Percentiles rank a stretch among this genome's conserved stretches.
Evolutionary conservation across 805 yeast genomes (phyloP).

Genomic region (Jamesozyma hellenica): DNA sequence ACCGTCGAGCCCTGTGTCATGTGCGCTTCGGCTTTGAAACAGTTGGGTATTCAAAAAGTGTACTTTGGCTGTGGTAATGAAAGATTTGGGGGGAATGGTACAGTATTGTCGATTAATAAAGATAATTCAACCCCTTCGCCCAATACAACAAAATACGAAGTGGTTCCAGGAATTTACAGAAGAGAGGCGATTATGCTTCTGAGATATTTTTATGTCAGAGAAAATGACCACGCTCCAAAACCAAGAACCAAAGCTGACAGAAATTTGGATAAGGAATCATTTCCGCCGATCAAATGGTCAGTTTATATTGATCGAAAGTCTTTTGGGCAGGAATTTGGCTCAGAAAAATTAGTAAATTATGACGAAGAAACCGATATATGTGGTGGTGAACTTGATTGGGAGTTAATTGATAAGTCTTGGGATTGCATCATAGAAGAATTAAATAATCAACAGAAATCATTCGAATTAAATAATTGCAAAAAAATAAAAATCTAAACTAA

Average conservation of each 20-base stretch:
- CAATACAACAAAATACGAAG: slow-evolving; percentile 11
- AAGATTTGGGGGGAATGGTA: slow-evolving; percentile 93
- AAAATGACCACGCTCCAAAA: slow-evolving; percentile 76
- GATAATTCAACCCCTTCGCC: slow-evolving; percentile 28
- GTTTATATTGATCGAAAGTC: slow-evolving; percentile 42
- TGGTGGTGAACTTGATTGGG: slow-evolving; percentile 18
- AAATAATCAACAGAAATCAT: slow-evolving; percentile 1
- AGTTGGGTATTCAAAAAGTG: slow-evolving; percentile 61
- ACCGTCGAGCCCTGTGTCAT: slow-evolving; percentile 97
- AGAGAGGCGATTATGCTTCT: slow-evolving; percentile 76
- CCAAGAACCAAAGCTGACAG: slow-evolving; percentile 68
- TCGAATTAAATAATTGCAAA: neutral
- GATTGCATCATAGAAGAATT: slow-evolving; percentile 10
- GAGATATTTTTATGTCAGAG: slow-evolving; percentile 74
- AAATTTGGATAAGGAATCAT: slow-evolving; percentile 44
- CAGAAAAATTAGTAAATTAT: slow-evolving; percentile 8
- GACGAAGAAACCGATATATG: slow-evolving; percentile 13
- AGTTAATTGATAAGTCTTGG: slow-evolving; percentile 15
- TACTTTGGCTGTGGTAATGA: slow-evolving; percentile 92
- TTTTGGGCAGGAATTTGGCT: slow-evolving; percentile 32
- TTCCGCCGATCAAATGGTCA: slow-evolving; percentile 50
- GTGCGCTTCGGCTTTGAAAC: slow-evolving; percentile 91
- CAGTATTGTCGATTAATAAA: slow-evolving; percentile 53
- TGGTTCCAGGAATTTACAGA: slow-evolving; percentile 69
- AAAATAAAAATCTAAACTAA: neutral